A percentile compares a stretch with the other conserved stretches of the same genome.
These are phyloP conservation scores for Naematelia encephala DNA, from an alignment of 768 basidiomycete species.

Conservation along the genomic window DNA sequence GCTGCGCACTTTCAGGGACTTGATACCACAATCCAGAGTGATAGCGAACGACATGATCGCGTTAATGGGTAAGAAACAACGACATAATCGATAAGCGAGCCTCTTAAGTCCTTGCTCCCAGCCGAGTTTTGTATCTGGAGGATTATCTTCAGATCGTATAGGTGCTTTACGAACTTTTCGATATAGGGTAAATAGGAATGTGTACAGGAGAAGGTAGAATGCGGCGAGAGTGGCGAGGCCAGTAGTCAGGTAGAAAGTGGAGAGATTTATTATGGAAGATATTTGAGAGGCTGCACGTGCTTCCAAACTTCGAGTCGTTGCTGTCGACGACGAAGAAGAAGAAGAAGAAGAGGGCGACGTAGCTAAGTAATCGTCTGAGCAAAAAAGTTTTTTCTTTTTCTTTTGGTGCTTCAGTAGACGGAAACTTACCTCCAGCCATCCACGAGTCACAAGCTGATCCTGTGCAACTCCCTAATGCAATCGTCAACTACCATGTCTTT, in stretches of 20 bases:
- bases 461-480: neutral
- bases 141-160: neutral
- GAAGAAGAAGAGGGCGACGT: neutral
- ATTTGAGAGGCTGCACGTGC: neutral
- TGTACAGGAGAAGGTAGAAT: neutral
- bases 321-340: neutral
- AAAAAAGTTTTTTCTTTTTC: no score
- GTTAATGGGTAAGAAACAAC: neutral
- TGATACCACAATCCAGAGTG: neutral
- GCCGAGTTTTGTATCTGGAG: neutral
- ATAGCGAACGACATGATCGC: neutral
- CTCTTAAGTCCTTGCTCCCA: neutral
- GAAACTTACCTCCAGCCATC: neutral
- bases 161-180: neutral
- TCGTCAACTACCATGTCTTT: neutral
- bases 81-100: neutral
- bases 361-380: neutral
- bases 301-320: neutral
- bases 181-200: neutral
- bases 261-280: neutral
- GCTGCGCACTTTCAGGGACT: neutral
- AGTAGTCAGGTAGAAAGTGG: neutral
- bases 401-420: neutral
- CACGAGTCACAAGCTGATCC: neutral
- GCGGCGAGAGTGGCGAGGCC: neutral